Evolutionary conservation across 768 basidiomycete genomes (phyloP), one percentile per base, ranked within the genome.

Genomic region (Pleurotus cornucopiae): DNA sequence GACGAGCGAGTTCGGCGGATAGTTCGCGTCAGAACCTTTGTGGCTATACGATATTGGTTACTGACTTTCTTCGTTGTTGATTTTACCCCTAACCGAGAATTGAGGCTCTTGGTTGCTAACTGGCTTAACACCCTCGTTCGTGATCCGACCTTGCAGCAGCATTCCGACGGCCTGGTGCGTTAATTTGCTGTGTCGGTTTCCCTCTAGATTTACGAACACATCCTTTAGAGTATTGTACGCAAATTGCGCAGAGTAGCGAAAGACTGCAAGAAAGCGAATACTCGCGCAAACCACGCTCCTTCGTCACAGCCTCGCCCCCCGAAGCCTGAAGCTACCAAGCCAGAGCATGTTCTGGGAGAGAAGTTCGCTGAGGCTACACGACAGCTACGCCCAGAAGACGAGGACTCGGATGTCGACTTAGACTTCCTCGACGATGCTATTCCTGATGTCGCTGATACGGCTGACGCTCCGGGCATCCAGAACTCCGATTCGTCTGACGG

Each of bases 1-100:
- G 92, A 93, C 63, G 88, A 90, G 59, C 79, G 79, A 54, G 81
- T 86, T 34, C 78, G 86, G 55, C 79, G 86, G 51, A 85, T 94
- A 54, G 91, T 94, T 21, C 82, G 91, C 43, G 90, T 94, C 6
- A 77, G 94, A 64, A 95, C 94, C 9, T 94, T 93, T 66, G 89
- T 92, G 30, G 91, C 92, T 4, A 84, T 95, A 54, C 81, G 91
- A 43, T 92, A 92, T 65, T 97, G 94, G 94, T 68, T 96, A 45
- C 72, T 92, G 64, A 93, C 91, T 5, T 95, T 95, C 69, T 96
- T 95, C 68, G 80, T 79, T 49, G 88, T 91, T 60, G 94, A 97
- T 67, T 96, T 95, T 64, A 71, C 93, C 57, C 85, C 89, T 43
- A 86, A 90, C 69, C 80, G 84, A 57, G 89, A 89, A 62, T 70